These are phyloP conservation scores for Cryptococcus sp. DNA, from an alignment of 1,284 basidiomycete species.

Conservation along the genomic window DNA sequence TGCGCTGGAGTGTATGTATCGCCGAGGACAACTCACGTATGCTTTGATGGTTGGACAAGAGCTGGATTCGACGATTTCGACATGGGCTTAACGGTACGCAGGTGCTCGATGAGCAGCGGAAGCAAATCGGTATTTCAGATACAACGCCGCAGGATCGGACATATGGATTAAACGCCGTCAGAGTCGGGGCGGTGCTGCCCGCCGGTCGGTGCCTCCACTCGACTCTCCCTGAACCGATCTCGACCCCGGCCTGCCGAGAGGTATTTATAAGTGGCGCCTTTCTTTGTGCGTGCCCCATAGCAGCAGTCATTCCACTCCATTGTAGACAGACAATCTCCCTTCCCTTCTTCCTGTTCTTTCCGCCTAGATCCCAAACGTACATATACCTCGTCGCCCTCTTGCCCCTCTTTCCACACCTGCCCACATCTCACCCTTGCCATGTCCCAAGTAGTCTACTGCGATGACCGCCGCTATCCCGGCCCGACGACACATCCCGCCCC, in stretches of 20 bases:
- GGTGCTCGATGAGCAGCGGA: no score
- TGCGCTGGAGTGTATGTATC: neutral
- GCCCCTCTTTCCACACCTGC: neutral
- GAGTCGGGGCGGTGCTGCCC: neutral
- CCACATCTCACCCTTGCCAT: neutral
- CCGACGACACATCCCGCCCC: conserved; percentile 34
- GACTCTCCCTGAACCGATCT: no score
- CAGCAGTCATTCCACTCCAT: no score
- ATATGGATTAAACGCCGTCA: neutral
- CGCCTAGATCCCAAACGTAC: no score
- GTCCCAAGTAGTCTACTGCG: conserved; percentile 23
- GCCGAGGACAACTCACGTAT: conserved; percentile 12
- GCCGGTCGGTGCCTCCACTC: neutral
- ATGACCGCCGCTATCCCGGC: conserved; percentile 41
- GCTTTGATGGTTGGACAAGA: conserved; percentile 13
- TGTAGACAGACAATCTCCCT: no score
- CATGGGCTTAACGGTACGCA: no score
- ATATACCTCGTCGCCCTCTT: neutral
- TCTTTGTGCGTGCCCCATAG: no score
- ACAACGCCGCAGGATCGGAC: no score
- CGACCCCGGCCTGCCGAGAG: no score
- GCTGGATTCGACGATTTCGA: no score
- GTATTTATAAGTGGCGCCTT: no score
- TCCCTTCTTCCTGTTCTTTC: no score
- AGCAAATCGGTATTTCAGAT: neutral